A percentile compares a stretch with the other conserved stretches of the same genome.
Conservation (phyloP, 129 eudicot species). For the Helichrysum umbraculigerum region DNA sequence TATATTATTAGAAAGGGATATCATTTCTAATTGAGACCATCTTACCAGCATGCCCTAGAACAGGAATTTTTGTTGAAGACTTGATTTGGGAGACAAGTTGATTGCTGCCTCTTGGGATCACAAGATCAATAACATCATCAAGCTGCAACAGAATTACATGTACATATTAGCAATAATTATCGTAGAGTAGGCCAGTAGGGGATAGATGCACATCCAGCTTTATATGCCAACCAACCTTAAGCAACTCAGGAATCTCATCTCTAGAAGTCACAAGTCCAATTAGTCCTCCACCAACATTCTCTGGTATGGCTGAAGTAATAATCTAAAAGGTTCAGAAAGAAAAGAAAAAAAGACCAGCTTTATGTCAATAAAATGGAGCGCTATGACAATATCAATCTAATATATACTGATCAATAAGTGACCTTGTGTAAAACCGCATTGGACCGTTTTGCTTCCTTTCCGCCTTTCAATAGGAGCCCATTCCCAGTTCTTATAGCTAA, state of each 20-base stretch:
- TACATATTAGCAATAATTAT: neutral
- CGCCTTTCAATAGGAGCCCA: constrained; percentile 93
- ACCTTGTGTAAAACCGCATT: constrained; percentile 94
- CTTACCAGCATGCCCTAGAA: constrained; percentile 35
- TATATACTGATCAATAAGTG: constrained; percentile 4
- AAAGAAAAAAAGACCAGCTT: neutral
- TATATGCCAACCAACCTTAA: constrained; percentile 55
- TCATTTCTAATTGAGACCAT: neutral
- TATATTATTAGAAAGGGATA: neutral
- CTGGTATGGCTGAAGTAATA: constrained; percentile 83
- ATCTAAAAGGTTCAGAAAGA: constrained; percentile 35
- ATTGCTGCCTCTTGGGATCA: constrained; percentile 35
- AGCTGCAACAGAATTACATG: constrained; percentile 13
- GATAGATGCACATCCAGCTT: constrained; percentile 5
- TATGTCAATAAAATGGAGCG: neutral
- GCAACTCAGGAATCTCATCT: constrained; percentile 94
- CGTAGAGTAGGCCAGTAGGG: neutral
- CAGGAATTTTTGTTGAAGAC: constrained; percentile 34
- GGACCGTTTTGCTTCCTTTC: constrained; percentile 92
- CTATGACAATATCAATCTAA: neutral
- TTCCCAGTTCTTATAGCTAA: constrained; percentile 91
- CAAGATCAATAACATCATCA: constrained; percentile 33
- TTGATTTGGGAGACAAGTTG: constrained; percentile 32
- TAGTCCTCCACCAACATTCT: constrained; percentile 68
- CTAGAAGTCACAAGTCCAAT: constrained; percentile 93